These are phyloP conservation scores for Mychonastes homosphaera DNA, from an alignment of 139 green algal species.

Conservation along the genomic window DNA sequence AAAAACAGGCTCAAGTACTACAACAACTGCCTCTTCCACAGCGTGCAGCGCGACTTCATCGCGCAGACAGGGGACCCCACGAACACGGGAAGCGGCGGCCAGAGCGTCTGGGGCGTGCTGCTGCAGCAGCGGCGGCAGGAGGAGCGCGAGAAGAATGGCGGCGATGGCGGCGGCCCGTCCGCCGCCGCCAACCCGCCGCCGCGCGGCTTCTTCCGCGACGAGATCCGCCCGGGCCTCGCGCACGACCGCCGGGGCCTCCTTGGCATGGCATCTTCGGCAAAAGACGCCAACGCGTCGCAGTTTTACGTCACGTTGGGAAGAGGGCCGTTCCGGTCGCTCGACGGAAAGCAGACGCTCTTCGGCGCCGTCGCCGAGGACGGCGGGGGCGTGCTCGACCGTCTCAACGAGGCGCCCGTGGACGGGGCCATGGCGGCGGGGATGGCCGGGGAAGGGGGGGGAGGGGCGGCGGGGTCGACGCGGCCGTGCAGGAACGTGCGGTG, in stretches of 20 bases:
- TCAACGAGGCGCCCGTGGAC: constrained; percentile 88
- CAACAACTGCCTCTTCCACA: constrained; percentile 87
- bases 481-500: constrained; percentile 89
- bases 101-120: constrained; percentile 72
- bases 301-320: constrained; percentile 86
- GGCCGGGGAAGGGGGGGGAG: too few relatives aligned
- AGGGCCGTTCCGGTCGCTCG: constrained; percentile 66
- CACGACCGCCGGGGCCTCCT: constrained; percentile 72
- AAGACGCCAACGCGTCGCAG: constrained; percentile 68
- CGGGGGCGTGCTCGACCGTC: constrained; percentile 73
- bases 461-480: too few relatives aligned
- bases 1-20: constrained; percentile 82
- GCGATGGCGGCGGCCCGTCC: not conserved
- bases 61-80: constrained; percentile 80
- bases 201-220: constrained; percentile 89
- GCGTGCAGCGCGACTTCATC: constrained; percentile 80
- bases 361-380: constrained; percentile 80
- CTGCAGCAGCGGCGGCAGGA: not conserved
- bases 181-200: not conserved
- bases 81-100: constrained; percentile 76
- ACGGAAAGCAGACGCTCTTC: constrained; percentile 92
- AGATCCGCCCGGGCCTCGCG: constrained; percentile 71
- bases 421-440: too few relatives aligned
- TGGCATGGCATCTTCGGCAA: constrained; percentile 74
- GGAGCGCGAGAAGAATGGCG: not conserved